Evolutionary conservation across 2,329 filamentous ascomycete genomes (phyloP).

Genomic region (Aureobasidium sp.): DNA sequence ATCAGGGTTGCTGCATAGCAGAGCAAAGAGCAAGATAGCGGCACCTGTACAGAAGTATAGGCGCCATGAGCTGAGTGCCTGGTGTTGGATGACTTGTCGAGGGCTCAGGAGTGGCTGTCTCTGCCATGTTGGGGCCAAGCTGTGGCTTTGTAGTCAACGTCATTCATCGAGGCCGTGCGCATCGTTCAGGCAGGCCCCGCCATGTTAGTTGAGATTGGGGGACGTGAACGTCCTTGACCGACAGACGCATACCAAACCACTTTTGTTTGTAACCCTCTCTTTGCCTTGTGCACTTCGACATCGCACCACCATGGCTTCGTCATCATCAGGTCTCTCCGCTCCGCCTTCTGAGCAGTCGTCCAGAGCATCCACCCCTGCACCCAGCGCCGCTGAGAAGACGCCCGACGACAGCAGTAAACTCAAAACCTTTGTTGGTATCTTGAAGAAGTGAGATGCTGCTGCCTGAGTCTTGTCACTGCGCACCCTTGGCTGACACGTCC

Average conservation of each 20-base stretch:
- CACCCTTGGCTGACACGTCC: constrained; percentile 7
- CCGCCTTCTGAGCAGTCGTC: constrained; percentile 7
- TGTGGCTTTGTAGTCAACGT: neutral
- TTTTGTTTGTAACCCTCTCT: neutral
- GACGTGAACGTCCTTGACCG: neutral
- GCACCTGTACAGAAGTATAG: neutral
- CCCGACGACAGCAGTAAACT: constrained; percentile 80
- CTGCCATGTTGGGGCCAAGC: too few species aligned
- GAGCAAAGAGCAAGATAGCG: neutral
- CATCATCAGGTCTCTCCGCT: constrained; percentile 4
- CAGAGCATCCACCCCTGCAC: constrained; percentile 5
- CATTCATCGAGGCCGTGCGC: neutral
- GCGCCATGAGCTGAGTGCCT: neutral
- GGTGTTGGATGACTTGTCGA: neutral
- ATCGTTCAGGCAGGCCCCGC: neutral
- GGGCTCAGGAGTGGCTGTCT: neutral
- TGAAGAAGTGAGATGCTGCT: constrained; percentile 64
- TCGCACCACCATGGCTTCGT: constrained; percentile 9
- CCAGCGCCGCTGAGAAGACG: constrained; percentile 39
- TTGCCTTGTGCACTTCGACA: neutral
- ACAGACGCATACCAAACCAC: neutral
- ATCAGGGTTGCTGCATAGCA: neutral
- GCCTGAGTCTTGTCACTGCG: neutral
- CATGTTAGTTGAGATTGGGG: neutral
- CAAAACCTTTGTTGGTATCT: constrained; percentile 76